Conservation (phyloP, 129 eudicot species). For the Oenanthe sinensis region DNA sequence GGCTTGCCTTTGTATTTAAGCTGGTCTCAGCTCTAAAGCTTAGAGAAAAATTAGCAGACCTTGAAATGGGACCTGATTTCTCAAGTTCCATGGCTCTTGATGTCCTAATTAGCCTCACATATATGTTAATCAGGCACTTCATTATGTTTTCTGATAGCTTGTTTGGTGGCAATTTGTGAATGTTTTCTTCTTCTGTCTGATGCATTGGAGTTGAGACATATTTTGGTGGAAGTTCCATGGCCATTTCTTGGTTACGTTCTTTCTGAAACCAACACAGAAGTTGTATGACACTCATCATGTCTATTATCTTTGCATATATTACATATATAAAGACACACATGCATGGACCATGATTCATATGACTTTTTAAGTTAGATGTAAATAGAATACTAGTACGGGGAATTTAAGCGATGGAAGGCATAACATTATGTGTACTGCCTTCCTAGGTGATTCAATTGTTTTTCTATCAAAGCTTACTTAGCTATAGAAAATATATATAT, state of each 20-base stretch:
- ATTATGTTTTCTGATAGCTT: slow-evolving; percentile 88
- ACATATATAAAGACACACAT: not conserved
- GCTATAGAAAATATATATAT: not conserved
- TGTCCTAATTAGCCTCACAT: slow-evolving; percentile 61
- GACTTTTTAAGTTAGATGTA: not conserved
- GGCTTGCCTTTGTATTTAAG: slow-evolving; percentile 52
- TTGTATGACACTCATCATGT: not conserved
- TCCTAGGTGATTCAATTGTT: not conserved
- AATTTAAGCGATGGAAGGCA: not conserved
- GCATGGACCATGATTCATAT: not conserved
- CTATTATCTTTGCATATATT: not conserved
- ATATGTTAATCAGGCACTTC: slow-evolving; percentile 79
- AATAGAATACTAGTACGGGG: not conserved
- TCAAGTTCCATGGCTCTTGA: slow-evolving; percentile 79
- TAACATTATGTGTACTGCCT: not conserved
- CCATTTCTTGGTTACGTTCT: slow-evolving; percentile 39
- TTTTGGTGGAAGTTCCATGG: slow-evolving; percentile 25
- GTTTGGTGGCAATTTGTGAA: slow-evolving; percentile 61
- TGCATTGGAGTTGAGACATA: slow-evolving; percentile 23
- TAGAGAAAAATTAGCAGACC: slow-evolving; percentile 64
- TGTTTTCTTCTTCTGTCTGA: slow-evolving; percentile 41
- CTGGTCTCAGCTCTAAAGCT: slow-evolving; percentile 81
- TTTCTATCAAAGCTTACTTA: not conserved
- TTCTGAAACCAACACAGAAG: slow-evolving; percentile 30
- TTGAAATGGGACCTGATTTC: slow-evolving; percentile 72